Evolutionary conservation across 805 yeast genomes (phyloP).

Genomic region (Candida sithepensis): DNA sequence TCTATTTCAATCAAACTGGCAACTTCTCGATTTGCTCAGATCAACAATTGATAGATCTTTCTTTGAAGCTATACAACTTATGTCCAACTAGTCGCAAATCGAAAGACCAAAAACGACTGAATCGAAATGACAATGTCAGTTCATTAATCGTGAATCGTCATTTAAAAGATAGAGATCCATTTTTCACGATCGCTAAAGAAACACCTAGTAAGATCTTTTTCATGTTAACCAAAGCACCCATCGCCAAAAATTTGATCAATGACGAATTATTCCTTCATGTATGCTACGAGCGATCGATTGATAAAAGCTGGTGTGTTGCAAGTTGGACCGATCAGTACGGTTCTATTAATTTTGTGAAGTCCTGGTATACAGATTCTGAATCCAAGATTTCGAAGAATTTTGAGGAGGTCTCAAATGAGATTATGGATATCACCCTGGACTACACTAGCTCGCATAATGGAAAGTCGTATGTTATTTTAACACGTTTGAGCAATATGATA

Average conservation of each 20-base stretch:
- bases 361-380: slow-evolving; percentile 50
- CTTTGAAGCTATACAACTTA: slow-evolving; percentile 55
- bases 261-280: slow-evolving; percentile 80
- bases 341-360: slow-evolving; percentile 50
- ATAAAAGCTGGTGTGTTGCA: slow-evolving; percentile 79
- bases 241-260: slow-evolving; percentile 38
- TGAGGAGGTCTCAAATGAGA: slow-evolving; percentile 59
- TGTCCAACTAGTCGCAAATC: slow-evolving; percentile 35
- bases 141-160: background rate
- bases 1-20: slow-evolving; percentile 33
- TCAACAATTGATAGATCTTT: slow-evolving; percentile 38
- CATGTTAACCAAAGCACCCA: slow-evolving; percentile 36
- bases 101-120: background rate
- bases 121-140: background rate
- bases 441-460: slow-evolving; percentile 43
- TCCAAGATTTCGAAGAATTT: slow-evolving; percentile 33
- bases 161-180: slow-evolving; percentile 29
- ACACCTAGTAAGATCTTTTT: slow-evolving; percentile 42
- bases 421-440: slow-evolving; percentile 56
- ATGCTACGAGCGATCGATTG: slow-evolving; percentile 78
- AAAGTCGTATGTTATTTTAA: slow-evolving; percentile 60
- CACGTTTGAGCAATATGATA: slow-evolving; percentile 67
- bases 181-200: slow-evolving; percentile 38
- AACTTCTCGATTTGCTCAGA: slow-evolving; percentile 30
- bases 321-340: slow-evolving; percentile 91